Evolutionary conservation across 1,284 basidiomycete species (phyloP).

Genomic region (Heterobasidion parviporum): DNA sequence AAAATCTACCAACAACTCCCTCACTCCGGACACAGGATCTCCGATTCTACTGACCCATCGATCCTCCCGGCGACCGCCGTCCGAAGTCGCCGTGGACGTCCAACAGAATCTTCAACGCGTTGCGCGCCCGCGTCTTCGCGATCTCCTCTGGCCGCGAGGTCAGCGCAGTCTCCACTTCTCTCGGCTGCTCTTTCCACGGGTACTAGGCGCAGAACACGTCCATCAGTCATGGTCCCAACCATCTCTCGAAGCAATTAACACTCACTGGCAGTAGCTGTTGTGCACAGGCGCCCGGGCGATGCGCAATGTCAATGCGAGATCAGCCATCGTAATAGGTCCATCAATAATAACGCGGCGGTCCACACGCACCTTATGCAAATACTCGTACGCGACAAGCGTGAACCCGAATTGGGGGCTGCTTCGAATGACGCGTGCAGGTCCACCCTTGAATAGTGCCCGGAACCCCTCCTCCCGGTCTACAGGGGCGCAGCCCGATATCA

Average conservation of each 20-base stretch:
- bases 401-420: constrained; percentile 90
- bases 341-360: background rate
- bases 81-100: constrained; percentile 84
- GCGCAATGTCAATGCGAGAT: background rate
- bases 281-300: background rate
- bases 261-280: constrained; percentile 63
- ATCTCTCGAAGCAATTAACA: constrained; percentile 17
- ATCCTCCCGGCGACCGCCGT: constrained; percentile 23
- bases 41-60: background rate
- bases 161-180: constrained; percentile 59
- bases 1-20: background rate
- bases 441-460: constrained; percentile 92
- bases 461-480: constrained; percentile 82
- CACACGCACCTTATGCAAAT: constrained; percentile 54
- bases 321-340: constrained; percentile 4
- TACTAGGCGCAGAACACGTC: constrained; percentile 13
- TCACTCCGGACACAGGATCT: background rate
- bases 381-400: constrained; percentile 86
- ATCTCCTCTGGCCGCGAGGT: constrained; percentile 75
- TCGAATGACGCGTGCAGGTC: constrained; percentile 83
- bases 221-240: constrained; percentile 13
- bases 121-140: constrained; percentile 81
- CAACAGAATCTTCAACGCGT: constrained; percentile 85
- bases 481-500: constrained; percentile 5
- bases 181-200: constrained; percentile 42